Conservation (phyloP, 1,284 basidiomycete genomes). For the Neonothopanus nambi region DNA sequence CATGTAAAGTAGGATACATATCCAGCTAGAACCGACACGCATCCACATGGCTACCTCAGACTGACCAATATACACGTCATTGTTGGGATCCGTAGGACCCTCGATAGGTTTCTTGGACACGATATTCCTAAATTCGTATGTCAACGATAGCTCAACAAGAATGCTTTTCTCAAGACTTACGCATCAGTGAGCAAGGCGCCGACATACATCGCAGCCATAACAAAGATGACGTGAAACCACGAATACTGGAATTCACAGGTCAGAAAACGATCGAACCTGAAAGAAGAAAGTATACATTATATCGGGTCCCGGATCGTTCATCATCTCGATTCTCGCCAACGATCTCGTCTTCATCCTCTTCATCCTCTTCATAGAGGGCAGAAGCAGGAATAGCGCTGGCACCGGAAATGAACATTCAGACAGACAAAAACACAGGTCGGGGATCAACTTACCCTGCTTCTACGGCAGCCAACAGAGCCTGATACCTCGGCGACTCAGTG, state of each 20-base stretch:
- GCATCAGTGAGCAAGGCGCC: conserved; percentile 99
- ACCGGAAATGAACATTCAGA: conserved; percentile 5
- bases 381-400: conserved; percentile 92
- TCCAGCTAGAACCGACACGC: conserved; percentile 94
- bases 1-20: conserved; percentile 86
- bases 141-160: conserved; percentile 7
- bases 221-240: conserved; percentile 99
- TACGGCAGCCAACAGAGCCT: conserved; percentile 93
- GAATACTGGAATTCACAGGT: conserved; percentile 65
- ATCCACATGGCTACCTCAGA: conserved; percentile 99
- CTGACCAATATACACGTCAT: conserved; percentile 92
- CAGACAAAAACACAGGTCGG: neutral
- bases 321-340: conserved; percentile 85
- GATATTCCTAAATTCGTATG: conserved; percentile 60
- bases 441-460: conserved; percentile 75
- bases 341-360: conserved; percentile 74
- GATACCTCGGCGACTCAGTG: conserved; percentile 89
- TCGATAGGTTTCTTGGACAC: conserved; percentile 54
- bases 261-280: neutral
- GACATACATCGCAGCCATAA: conserved; percentile 96
- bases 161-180: conserved; percentile 49
- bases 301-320: conserved; percentile 94
- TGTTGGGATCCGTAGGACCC: conserved; percentile 48
- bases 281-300: conserved; percentile 66
- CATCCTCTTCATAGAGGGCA: conserved; percentile 82